Conservation (phyloP, 2,329 filamentous ascomycete genomes). For the Penicillium digitatum region DNA sequence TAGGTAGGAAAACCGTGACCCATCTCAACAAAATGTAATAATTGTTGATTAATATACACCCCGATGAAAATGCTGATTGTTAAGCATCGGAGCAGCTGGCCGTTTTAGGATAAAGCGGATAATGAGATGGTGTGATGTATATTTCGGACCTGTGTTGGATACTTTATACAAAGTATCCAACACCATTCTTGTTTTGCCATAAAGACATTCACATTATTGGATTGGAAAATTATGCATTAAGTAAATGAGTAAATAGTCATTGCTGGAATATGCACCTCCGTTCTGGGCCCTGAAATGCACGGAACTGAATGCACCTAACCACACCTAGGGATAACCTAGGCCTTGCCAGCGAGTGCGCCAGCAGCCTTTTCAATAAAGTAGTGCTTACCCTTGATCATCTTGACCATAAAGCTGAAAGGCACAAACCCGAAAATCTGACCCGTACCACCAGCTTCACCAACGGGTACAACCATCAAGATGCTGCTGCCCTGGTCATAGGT, state of each 20-base stretch:
- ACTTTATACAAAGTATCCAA: neutral
- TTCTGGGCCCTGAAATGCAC: neutral
- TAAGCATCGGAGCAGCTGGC: conserved; percentile 21
- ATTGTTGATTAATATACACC: neutral
- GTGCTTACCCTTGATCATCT: conserved; percentile 44
- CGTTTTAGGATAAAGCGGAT: conserved; percentile 3
- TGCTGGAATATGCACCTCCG: neutral
- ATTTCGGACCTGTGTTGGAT: neutral
- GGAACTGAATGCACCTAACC: neutral
- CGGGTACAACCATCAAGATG: conserved; percentile 30
- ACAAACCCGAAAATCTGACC: conserved; percentile 36
- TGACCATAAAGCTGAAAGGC: conserved; percentile 41
- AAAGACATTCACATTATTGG: neutral
- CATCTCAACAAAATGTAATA: neutral
- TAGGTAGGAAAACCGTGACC: conserved; percentile 26
- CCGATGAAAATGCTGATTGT: conserved; percentile 16
- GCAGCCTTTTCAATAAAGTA: conserved; percentile 35
- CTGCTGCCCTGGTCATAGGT: conserved; percentile 23
- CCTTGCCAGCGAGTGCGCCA: conserved; percentile 11
- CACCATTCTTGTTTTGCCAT: neutral
- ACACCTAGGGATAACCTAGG: neutral
- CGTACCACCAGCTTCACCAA: conserved; percentile 27
- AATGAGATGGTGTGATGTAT: neutral
- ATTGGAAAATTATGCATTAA: conserved; percentile 5
- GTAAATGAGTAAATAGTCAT: conserved; percentile 1